Evolutionary conservation across 1,284 basidiomycete species (phyloP), one percentile per base, ranked within the genome.

Genomic region (Malassezia yamatoensis): DNA sequence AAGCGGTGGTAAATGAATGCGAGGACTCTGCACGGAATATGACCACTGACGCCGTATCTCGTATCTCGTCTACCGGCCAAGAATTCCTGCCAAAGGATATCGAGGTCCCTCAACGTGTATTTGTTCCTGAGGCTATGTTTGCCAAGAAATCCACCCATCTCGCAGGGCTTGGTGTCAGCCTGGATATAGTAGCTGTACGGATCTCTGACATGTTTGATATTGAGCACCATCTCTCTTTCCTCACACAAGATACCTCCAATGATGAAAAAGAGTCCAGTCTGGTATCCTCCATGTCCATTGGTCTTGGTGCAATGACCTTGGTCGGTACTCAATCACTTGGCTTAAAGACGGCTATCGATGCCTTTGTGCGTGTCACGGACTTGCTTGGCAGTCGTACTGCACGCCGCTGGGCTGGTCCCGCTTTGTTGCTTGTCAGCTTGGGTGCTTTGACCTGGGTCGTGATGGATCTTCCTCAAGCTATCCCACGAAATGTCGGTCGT

Each of bases 111-210:
- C 53, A 66, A 49, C 80, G 90, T 9, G 83, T 91, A 11, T 98
- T 99, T 79, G 84, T 90, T 78, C 88, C 93, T 11, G 85, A 91
- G 70, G 90, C 88, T 16, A 98, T 99, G 94, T 99, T 98, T 78
- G 38, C 71, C 79, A 60, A 83, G 79, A 67, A 78, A 79, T 77
- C 24, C 72, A 76, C 47, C 78, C 78, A 68, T 76, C 42, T 74
- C 12, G 62, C 66, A 2, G 68, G 70, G 0, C 58, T 74, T 5
- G 71, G 72, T 2, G 57, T 74, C 15, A 52, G 58, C 34, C 46
- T 60, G 5, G 66, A 70, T 21, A 51, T 70, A 2, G 62, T 66
- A 8, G 74, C 78, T 16, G 77, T 78, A 21, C 72, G 74, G 24
- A 57, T 80, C 68, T 79, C 86, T 61, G 93, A 96, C 75, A 76